phyloP scores from a whole-genome alignment of 176 grass and related monocot genomes.

The Musa acuminata region DNA sequence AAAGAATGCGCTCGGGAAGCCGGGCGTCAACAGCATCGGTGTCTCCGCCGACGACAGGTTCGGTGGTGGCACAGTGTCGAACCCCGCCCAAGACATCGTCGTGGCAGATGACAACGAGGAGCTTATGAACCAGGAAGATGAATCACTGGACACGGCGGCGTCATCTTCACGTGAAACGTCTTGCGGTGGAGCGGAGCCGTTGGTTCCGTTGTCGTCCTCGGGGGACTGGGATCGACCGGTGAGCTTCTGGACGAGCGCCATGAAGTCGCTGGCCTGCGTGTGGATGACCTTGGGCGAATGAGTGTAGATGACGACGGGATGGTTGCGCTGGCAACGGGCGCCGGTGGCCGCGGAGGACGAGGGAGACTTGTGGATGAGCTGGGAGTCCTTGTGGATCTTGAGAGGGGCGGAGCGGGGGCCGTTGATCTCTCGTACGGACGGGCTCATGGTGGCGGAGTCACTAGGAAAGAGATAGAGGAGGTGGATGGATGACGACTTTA shows the following conservation, averaged over 20 bases:
- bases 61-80: neutral
- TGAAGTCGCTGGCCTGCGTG: constrained; percentile 45
- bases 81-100: neutral
- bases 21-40: neutral
- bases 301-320: constrained; percentile 59
- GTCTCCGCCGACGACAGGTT: neutral
- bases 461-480: neutral
- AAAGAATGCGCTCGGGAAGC: neutral
- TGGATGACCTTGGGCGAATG: constrained; percentile 62
- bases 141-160: neutral
- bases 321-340: neutral
- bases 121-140: neutral
- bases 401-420: constrained; percentile 6
- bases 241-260: constrained; percentile 73
- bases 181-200: neutral
- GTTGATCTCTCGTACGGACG: neutral
- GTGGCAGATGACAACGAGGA: too few relatives aligned
- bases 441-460: neutral
- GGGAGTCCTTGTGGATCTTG: constrained; percentile 27
- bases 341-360: constrained; percentile 5
- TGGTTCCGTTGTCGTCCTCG: neutral
- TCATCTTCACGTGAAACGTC: too few relatives aligned
- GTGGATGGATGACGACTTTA: neutral
- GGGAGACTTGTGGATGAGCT: constrained; percentile 17
- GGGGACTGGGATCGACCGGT: constrained; percentile 32